Evolutionary conservation across 2,329 filamentous ascomycete species (phyloP).

Genomic region (Xylariales sp.): DNA sequence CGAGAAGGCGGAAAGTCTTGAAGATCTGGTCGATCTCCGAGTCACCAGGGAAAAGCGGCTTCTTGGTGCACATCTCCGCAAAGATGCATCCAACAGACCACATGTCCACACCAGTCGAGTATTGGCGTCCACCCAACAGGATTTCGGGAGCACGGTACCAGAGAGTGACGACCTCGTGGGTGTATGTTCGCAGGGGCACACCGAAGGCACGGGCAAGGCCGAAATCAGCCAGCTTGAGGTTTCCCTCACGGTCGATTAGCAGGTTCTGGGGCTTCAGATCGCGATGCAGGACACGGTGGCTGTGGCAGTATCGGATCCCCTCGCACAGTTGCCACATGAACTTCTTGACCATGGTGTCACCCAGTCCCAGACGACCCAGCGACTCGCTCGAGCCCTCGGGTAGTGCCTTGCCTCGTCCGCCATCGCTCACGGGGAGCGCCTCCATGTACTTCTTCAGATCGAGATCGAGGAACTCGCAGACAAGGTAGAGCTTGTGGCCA

Average conservation of each 20-base stretch:
- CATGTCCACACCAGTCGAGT: constrained; percentile 93
- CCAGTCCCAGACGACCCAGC: constrained; percentile 65
- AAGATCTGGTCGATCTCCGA: constrained; percentile 94
- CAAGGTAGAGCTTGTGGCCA: constrained; percentile 90
- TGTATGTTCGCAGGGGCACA: constrained; percentile 86
- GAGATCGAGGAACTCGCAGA: constrained; percentile 86
- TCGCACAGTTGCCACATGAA: constrained; percentile 88
- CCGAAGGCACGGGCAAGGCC: constrained; percentile 86
- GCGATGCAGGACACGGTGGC: constrained; percentile 79
- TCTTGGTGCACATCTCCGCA: constrained; percentile 92
- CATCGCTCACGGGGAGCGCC: constrained; percentile 75
- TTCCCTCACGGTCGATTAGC: constrained; percentile 79
- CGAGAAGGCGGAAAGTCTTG: constrained; percentile 83
- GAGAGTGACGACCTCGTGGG: constrained; percentile 89
- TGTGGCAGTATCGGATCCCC: constrained; percentile 83
- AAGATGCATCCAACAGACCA: constrained; percentile 95
- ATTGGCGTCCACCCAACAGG: constrained; percentile 82
- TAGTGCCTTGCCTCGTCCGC: constrained; percentile 78
- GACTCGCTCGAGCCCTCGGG: constrained; percentile 68
- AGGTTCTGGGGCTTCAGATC: constrained; percentile 90
- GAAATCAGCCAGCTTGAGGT: constrained; percentile 87
- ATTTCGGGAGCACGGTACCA: constrained; percentile 94
- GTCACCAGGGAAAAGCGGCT: constrained; percentile 87
- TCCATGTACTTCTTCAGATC: constrained; percentile 98
- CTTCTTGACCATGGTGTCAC: constrained; percentile 79